These are phyloP conservation scores for Cyberlindnera meyerae DNA, from an alignment of 805 yeast genomes.

Conservation along the genomic window DNA sequence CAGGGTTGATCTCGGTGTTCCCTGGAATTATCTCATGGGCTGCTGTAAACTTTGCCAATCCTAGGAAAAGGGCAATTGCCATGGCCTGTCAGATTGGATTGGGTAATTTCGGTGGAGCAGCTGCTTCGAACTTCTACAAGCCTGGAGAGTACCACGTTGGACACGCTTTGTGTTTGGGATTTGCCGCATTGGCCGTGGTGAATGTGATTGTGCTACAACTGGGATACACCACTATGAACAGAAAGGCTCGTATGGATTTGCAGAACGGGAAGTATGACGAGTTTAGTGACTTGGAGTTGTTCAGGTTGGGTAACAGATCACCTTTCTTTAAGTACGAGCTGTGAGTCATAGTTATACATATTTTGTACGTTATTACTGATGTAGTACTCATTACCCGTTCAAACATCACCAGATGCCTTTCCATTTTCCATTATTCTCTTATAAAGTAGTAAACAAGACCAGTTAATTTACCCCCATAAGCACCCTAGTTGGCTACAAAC, in stretches of 20 bases:
- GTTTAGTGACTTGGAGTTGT: constrained; percentile 27
- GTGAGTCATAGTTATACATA: no score
- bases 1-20: constrained; percentile 30
- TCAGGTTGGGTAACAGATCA: constrained; percentile 40
- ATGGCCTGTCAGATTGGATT: constrained; percentile 37
- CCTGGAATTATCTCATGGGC: constrained; percentile 36
- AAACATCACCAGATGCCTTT: no score
- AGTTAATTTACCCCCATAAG: no score
- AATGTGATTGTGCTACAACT: constrained; percentile 20
- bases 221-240: constrained; percentile 26
- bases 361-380: no score
- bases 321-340: constrained; percentile 35
- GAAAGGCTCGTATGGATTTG: constrained; percentile 24
- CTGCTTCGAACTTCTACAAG: constrained; percentile 32
- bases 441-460: no score
- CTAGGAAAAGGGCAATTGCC: constrained; percentile 34
- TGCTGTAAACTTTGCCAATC: constrained; percentile 33
- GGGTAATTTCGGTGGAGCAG: constrained; percentile 36
- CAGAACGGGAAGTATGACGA: constrained; percentile 30
- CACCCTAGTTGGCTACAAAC: no score
- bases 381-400: no score
- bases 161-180: constrained; percentile 31
- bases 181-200: constrained; percentile 29
- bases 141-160: constrained; percentile 29
- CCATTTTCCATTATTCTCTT: no score